These are phyloP conservation scores for Ophiosphaerella narmari DNA, from an alignment of 2,329 filamentous ascomycete species.

Conservation along the genomic window DNA sequence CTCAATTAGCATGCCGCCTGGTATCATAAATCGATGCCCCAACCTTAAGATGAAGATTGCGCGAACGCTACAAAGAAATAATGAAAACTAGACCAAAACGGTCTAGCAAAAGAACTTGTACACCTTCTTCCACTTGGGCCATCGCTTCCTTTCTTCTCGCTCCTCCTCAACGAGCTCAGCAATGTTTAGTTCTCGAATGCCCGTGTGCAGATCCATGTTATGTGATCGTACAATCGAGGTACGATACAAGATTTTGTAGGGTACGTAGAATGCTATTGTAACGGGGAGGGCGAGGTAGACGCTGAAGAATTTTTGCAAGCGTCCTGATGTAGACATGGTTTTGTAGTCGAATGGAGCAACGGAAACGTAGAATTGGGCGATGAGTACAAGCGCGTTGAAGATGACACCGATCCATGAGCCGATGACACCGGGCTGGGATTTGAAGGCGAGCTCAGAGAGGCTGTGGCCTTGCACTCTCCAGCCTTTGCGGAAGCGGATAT, in stretches of 20 bases:
- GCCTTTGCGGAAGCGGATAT: conserved; percentile 66
- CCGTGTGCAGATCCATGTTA: conserved; percentile 87
- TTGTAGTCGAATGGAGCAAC: conserved; percentile 72
- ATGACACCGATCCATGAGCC: conserved; percentile 81
- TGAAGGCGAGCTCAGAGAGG: conserved; percentile 80
- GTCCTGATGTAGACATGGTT: conserved; percentile 49
- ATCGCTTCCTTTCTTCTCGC: conserved; percentile 67
- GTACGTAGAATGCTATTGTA: conserved; percentile 68
- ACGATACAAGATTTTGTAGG: conserved; percentile 75
- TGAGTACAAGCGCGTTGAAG: conserved; percentile 75
- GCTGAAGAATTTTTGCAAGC: conserved; percentile 72
- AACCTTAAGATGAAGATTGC: conserved; percentile 11
- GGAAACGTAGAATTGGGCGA: conserved; percentile 88
- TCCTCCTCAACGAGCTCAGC: conserved; percentile 80
- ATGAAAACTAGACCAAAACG: neutral
- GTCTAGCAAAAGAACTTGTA: conserved; percentile 55
- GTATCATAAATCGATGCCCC: conserved; percentile 31
- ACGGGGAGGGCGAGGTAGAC: conserved; percentile 73
- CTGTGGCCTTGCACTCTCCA: conserved; percentile 66
- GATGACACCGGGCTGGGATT: conserved; percentile 74
- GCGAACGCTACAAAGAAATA: conserved; percentile 19
- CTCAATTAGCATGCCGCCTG: conserved; percentile 34
- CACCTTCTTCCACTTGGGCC: conserved; percentile 55
- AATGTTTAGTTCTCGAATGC: conserved; percentile 82
- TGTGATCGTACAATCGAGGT: conserved; percentile 69